Base-by-base conservation (phyloP, 345 rosid species). In the Arabis alpina region DNA sequence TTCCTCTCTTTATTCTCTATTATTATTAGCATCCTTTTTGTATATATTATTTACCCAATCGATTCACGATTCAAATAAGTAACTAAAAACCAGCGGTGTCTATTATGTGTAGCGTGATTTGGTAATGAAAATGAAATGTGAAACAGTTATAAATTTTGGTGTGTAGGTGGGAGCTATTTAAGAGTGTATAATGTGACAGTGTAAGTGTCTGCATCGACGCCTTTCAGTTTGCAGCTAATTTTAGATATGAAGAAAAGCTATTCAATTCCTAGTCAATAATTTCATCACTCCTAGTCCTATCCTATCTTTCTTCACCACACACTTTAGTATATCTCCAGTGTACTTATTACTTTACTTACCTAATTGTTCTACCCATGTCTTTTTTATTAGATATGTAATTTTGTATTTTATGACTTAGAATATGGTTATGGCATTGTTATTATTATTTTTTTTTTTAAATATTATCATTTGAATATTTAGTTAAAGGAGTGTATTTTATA, bases 121-220 rank as follows among this genome's bases (percentile, higher is more conserved):
- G 71, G 76, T 64, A 51, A 65, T 55, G 70, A 54, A 32, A 72
- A 55, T 24, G 70, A 63, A 34, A 60, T 50, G 65, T n/a, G 51
- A 60, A 55, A 55, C 51, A 55, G 47, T 68, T 68, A 64, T 50
- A 34, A 43, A 3, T 30, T 14, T 8, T 5, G 7, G 37, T n/a
- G 4, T 59, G 75, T 61, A 72, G 76, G 70, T 72, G 76, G 64
- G 47, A 53, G 71, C 37, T 73, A 64, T 64, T 73, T 3, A 66
- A 52, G 76, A 54, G 70, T 63, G 56, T 71, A 54, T 54, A 71
- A 54, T 54, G 70, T 63, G 76, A 45, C 19, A 62, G 49, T 71
- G 49, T 24, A 43, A 72, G 27, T 64, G 76, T 64, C 70, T 47
- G 64, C 70, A 25, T 63, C 70, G 25, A 64, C 61, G 70, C 55